Percentiles rank a stretch among this genome's conserved stretches.
These are phyloP conservation scores for Pseudozyma thailandica DNA, from an alignment of 1,284 basidiomycete species.

Conservation along the genomic window DNA sequence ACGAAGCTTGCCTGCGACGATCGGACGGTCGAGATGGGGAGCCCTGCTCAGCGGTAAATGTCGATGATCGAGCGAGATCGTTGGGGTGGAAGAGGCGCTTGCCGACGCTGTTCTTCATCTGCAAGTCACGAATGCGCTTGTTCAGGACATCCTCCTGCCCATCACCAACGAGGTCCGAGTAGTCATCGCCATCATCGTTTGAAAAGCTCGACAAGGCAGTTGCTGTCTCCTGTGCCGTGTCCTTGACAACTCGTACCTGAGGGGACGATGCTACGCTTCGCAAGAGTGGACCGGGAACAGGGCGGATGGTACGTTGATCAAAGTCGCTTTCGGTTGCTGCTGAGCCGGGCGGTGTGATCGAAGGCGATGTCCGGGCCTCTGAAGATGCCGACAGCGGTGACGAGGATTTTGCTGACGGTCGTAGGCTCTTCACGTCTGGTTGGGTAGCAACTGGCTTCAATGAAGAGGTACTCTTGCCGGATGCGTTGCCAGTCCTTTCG, in stretches of 20 bases:
- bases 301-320: constrained; percentile 70
- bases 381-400: background rate
- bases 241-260: constrained; percentile 15
- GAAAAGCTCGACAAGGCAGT: constrained; percentile 23
- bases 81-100: constrained; percentile 58
- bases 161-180: constrained; percentile 57
- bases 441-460: constrained; percentile 5
- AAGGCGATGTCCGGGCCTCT: background rate
- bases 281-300: constrained; percentile 26
- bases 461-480: constrained; percentile 7
- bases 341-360: constrained; percentile 17
- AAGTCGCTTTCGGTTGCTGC: constrained; percentile 37
- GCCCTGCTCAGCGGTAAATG: background rate
- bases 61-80: constrained; percentile 44
- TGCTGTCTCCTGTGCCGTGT: constrained; percentile 1
- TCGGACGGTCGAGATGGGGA: constrained; percentile 18
- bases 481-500: constrained; percentile 29
- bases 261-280: constrained; percentile 37
- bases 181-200: constrained; percentile 71
- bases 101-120: constrained; percentile 51
- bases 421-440: background rate
- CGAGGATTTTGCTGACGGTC: background rate
- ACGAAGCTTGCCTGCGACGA: constrained; percentile 33
- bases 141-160: constrained; percentile 51
- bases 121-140: constrained; percentile 49